phyloP scores from a whole-genome alignment of 2,329 filamentous ascomycete genomes.

The Botrytis byssoidea region DNA sequence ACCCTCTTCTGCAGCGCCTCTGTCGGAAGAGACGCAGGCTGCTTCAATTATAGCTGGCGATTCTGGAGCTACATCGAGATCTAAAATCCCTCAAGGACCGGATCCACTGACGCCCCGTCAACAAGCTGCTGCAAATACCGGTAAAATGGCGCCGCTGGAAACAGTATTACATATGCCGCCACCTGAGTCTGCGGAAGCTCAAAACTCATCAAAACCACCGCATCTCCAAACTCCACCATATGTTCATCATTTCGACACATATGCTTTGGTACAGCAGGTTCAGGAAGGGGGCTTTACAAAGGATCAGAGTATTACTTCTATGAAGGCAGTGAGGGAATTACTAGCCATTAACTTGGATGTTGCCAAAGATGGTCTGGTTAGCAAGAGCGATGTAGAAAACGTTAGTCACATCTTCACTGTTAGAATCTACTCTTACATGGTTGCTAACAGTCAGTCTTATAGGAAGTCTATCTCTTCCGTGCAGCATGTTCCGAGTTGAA shows the following conservation, averaged over 20 bases:
- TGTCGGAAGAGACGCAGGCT: constrained; percentile 34
- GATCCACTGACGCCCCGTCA: constrained; percentile 25
- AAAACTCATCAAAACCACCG: constrained; percentile 53
- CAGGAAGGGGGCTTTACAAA: constrained; percentile 67
- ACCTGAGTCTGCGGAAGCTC: constrained; percentile 41
- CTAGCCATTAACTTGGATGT: constrained; percentile 77
- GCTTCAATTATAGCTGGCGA: constrained; percentile 32
- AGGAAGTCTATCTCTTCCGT: constrained; percentile 87
- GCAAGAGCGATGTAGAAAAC: constrained; percentile 92
- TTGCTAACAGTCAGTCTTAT: neutral
- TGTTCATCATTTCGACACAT: constrained; percentile 96
- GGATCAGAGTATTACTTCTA: constrained; percentile 75
- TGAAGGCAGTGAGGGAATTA: constrained; percentile 85
- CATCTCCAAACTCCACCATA: constrained; percentile 75
- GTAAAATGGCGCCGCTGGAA: constrained; percentile 47
- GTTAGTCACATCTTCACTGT: constrained; percentile 33
- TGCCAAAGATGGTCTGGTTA: constrained; percentile 77
- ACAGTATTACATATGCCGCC: constrained; percentile 50
- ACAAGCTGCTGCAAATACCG: constrained; percentile 40
- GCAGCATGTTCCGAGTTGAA: constrained; percentile 90
- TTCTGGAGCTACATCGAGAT: constrained; percentile 14
- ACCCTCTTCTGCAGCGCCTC: constrained; percentile 28
- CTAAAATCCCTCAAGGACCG: constrained; percentile 17
- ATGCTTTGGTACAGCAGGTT: constrained; percentile 80
- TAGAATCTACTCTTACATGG: neutral